Conservation (phyloP, 345 rosid species). For the Diplotaxis tenuifolia region DNA sequence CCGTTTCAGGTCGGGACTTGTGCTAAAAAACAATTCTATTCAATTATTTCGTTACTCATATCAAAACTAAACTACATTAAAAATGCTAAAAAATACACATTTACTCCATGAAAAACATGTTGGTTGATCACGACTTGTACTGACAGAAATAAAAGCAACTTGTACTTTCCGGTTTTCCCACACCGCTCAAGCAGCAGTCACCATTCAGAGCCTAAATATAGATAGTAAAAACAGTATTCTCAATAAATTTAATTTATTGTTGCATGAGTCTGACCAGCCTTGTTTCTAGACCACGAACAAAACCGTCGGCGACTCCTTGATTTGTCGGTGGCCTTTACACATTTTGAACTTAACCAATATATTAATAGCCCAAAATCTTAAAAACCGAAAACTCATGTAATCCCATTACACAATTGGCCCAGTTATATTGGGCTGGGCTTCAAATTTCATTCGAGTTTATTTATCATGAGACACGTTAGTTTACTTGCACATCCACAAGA, state of each 20-base stretch:
- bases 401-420: background rate
- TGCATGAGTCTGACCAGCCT: conserved; percentile 9
- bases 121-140: background rate
- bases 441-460: background rate
- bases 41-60: background rate
- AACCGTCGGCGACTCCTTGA: conserved; percentile 7
- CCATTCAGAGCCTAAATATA: too few species aligned
- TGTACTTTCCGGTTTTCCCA: too few species aligned
- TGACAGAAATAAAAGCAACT: background rate
- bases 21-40: background rate
- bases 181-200: too few species aligned
- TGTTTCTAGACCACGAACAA: background rate
- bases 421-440: background rate
- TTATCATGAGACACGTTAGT: background rate
- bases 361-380: background rate
- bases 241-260: conserved; percentile 13
- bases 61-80: background rate
- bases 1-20: background rate
- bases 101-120: background rate
- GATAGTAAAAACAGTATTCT: background rate
- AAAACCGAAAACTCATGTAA: background rate
- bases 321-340: conserved; percentile 20
- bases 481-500: background rate
- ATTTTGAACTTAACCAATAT: background rate
- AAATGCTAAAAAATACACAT: background rate